These are phyloP conservation scores for Amanita jacksonii DNA, from an alignment of 768 basidiomycete genomes.

Conservation along the genomic window DNA sequence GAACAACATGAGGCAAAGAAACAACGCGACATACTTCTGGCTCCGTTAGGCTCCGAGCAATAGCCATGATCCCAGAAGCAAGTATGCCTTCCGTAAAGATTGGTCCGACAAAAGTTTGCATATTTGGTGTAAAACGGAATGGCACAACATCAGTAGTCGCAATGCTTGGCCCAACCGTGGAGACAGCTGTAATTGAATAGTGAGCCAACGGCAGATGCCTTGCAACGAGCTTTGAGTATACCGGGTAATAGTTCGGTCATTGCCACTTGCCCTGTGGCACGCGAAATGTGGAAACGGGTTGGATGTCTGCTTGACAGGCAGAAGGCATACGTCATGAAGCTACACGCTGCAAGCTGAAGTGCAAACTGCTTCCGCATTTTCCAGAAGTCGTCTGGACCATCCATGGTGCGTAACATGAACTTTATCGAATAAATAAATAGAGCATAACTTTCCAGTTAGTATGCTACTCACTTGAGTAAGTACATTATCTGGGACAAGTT, in stretches of 20 bases:
- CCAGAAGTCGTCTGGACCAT: constrained; percentile 80
- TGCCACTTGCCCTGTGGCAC: constrained; percentile 81
- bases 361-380: constrained; percentile 97
- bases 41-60: constrained; percentile 82
- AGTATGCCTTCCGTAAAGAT: constrained; percentile 86
- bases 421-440: constrained; percentile 21
- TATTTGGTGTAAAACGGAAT: constrained; percentile 94
- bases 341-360: constrained; percentile 74
- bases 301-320: constrained; percentile 79
- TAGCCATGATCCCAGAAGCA: constrained; percentile 80
- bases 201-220: not conserved
- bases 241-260: constrained; percentile 92
- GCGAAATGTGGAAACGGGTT: constrained; percentile 77
- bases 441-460: not conserved
- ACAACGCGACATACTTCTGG: constrained; percentile 57
- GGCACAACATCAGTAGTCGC: constrained; percentile 82
- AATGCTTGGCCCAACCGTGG: constrained; percentile 46
- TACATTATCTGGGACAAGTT: constrained; percentile 86
- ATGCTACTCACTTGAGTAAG: constrained; percentile 63
- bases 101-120: constrained; percentile 88
- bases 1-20: not conserved
- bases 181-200: constrained; percentile 25
- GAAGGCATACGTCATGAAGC: constrained; percentile 89
- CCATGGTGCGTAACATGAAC: constrained; percentile 91
- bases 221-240: constrained; percentile 18